A percentile compares a stretch with the other conserved stretches of the same genome.
phyloP scores from a whole-genome alignment of 2,329 filamentous ascomycete species.

The Ophiostoma sp. region DNA sequence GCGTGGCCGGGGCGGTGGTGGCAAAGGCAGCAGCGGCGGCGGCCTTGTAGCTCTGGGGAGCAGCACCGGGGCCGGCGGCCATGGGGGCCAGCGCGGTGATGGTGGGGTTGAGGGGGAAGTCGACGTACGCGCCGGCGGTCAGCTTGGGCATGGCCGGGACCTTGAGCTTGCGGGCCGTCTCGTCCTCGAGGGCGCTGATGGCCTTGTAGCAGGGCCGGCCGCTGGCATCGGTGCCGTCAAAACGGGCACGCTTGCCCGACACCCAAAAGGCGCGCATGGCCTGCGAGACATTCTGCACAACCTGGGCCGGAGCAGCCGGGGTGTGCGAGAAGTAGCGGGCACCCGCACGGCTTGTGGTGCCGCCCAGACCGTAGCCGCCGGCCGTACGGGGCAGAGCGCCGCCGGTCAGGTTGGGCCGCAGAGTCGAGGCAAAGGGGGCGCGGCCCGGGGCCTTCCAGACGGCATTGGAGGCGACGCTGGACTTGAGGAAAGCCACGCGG shows the following conservation, averaged over 20 bases:
- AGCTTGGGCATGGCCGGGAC: conserved; percentile 32
- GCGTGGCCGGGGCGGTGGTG: conserved; percentile 44
- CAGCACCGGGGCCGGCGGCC: conserved; percentile 2
- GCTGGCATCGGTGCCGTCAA: conserved; percentile 67
- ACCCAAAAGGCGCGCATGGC: conserved; percentile 88
- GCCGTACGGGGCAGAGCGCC: conserved; percentile 78
- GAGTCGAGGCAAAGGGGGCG: conserved; percentile 79
- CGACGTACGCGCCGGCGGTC: conserved; percentile 68
- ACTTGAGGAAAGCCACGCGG: conserved; percentile 46
- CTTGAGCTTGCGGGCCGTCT: conserved; percentile 63
- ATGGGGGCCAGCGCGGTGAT: conserved; percentile 81
- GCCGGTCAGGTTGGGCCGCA: conserved; percentile 88
- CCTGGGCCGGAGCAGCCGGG: conserved; percentile 78
- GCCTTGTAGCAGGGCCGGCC: conserved; percentile 76
- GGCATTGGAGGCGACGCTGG: conserved; percentile 46
- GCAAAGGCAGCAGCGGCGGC: conserved; percentile 42
- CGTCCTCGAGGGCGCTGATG: conserved; percentile 69
- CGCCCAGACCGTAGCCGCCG: conserved; percentile 75
- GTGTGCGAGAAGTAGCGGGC: conserved; percentile 86
- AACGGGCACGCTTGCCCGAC: conserved; percentile 83
- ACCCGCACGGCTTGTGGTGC: conserved; percentile 64
- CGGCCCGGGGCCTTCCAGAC: conserved; percentile 62
- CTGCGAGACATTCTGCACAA: conserved; percentile 90
- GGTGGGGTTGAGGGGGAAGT: conserved; percentile 83
- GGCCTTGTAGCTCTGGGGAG: neutral